phyloP scores from a whole-genome alignment of 768 basidiomycete species.

The Mycena pura region DNA sequence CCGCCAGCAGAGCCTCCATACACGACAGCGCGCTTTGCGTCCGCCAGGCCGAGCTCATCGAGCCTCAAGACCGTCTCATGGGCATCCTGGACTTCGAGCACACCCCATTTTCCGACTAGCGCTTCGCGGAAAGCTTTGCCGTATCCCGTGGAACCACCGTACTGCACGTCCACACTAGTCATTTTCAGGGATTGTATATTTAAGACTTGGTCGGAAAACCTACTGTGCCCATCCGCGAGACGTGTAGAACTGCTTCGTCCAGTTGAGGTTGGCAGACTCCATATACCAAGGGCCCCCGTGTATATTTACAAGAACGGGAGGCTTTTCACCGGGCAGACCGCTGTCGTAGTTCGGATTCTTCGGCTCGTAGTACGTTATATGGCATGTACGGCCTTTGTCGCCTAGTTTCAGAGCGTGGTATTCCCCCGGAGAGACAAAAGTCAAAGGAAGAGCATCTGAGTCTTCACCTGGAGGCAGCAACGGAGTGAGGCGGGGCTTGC shows the following conservation, averaged over 20 bases:
- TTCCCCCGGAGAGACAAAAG: background rate
- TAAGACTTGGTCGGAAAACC: background rate
- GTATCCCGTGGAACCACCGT: constrained; percentile 1
- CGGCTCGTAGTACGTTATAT: constrained; percentile 59
- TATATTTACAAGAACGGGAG: constrained; percentile 54
- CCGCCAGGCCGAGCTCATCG: constrained; percentile 46
- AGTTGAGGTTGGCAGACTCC: constrained; percentile 44
- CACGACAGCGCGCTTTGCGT: constrained; percentile 56
- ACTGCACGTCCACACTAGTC: background rate
- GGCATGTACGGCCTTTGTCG: constrained; percentile 40
- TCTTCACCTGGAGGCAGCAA: background rate
- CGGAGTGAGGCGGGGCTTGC: background rate
- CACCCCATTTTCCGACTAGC: constrained; percentile 61
- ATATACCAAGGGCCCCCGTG: constrained; percentile 63
- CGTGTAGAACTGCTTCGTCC: constrained; percentile 54
- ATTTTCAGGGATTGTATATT: background rate
- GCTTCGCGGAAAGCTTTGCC: constrained; percentile 32
- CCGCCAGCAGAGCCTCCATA: constrained; percentile 66
- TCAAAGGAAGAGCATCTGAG: background rate
- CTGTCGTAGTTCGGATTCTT: constrained; percentile 53
- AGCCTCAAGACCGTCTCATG: constrained; percentile 48
- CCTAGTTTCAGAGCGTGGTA: constrained; percentile 9
- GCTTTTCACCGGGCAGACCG: constrained; percentile 45
- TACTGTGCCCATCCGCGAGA: constrained; percentile 51
- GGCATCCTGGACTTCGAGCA: constrained; percentile 61